Conservation (phyloP, 306 rosid genomes). For the cucumber (Cucumis sativus) region DNA sequence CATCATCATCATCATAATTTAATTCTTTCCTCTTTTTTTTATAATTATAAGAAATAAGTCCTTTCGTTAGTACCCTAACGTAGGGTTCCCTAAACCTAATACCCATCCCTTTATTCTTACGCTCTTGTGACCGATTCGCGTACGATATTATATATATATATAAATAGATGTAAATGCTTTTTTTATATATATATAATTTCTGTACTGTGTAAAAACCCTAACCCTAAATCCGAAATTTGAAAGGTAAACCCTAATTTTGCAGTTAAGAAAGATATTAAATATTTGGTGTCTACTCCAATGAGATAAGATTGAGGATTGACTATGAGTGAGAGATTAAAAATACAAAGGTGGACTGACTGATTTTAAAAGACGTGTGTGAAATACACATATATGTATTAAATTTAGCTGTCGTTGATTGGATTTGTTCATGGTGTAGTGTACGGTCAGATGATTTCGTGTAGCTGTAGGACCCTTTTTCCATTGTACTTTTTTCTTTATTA, state of each 20-base stretch:
- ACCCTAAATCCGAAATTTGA: slow-evolving; percentile 6
- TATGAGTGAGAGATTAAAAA: not conserved
- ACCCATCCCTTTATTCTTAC: slow-evolving; percentile 12
- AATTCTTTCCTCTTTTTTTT: too few relatives aligned
- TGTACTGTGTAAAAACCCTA: not conserved
- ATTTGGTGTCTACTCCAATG: not conserved
- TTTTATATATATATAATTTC: not conserved
- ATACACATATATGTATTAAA: not conserved
- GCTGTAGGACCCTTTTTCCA: not conserved
- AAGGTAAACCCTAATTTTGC: not conserved
- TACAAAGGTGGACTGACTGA: not conserved
- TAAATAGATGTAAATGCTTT: not conserved
- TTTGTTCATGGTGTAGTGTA: not conserved
- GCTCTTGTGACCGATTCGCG: slow-evolving; percentile 39
- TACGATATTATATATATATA: not conserved
- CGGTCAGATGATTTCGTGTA: not conserved
- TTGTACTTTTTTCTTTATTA: not conserved
- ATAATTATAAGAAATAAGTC: not conserved
- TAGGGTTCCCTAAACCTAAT: not conserved
- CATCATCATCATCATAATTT: not conserved
- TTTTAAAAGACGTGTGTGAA: not conserved
- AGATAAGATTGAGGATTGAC: not conserved
- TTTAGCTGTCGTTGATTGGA: not conserved
- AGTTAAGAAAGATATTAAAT: too few relatives aligned
- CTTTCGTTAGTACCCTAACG: not conserved